Conservation (phyloP, 495 filamentous ascomycete species). For the Aeminium ludgeri region DNA sequence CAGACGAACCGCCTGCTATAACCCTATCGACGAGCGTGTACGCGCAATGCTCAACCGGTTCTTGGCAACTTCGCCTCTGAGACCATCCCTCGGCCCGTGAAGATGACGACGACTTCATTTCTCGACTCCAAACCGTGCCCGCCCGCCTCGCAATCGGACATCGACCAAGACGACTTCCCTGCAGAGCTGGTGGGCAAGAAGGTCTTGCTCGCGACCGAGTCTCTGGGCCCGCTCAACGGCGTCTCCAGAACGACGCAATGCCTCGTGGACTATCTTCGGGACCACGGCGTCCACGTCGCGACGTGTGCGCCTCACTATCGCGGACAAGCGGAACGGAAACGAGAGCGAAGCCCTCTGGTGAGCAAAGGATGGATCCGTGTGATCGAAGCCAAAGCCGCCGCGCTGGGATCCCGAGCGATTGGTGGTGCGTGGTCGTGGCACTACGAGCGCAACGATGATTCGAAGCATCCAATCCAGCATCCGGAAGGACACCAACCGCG, state of each 20-base stretch:
- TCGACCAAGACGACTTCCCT: constrained; percentile 28
- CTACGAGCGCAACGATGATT: constrained; percentile 7
- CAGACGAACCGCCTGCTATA: no score
- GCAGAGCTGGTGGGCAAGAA: constrained; percentile 33
- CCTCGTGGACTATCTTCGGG: constrained; percentile 42
- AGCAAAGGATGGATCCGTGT: constrained; percentile 13
- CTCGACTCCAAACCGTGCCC: no score
- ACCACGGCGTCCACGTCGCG: constrained; percentile 37
- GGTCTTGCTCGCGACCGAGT: constrained; percentile 45
- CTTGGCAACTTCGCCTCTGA: no score
- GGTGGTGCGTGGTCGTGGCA: constrained; percentile 15
- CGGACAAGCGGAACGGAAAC: constrained; percentile 14
- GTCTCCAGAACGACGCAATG: constrained; percentile 46
- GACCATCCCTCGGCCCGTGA: no score
- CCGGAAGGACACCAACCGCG: no score
- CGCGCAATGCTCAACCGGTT: no score
- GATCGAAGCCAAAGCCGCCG: constrained; percentile 12
- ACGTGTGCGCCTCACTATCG: constrained; percentile 39
- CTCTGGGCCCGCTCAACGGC: constrained; percentile 48
- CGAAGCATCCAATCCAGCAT: neutral
- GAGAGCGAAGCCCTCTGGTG: constrained; percentile 8
- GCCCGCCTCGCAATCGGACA: no score
- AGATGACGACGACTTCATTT: no score
- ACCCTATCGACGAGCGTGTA: no score
- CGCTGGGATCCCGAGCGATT: constrained; percentile 11